These are phyloP conservation scores for Leonotis leonurus DNA, from an alignment of 257 asterid species.

Conservation along the genomic window DNA sequence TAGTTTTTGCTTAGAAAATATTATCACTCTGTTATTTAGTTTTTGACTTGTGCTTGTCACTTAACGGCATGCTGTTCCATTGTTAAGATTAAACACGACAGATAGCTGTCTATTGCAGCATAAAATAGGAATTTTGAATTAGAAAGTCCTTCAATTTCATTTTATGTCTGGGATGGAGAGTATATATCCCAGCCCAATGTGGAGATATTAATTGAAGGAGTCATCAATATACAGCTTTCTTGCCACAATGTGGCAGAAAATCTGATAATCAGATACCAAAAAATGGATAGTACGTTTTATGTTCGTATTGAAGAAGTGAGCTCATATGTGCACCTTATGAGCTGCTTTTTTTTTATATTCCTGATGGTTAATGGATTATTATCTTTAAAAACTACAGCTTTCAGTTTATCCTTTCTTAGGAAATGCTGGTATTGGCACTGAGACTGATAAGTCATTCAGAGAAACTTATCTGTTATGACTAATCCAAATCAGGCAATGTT, in stretches of 20 bases:
- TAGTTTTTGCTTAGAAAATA: constrained; percentile 2
- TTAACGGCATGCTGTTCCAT: neutral
- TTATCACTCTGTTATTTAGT: neutral
- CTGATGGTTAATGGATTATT: neutral
- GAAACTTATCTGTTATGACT: neutral
- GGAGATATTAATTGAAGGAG: neutral
- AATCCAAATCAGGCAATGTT: neutral
- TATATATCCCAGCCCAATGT: neutral
- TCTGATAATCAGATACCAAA: constrained; percentile 9
- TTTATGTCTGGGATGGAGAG: constrained; percentile 14
- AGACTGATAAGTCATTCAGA: neutral
- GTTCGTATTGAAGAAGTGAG: constrained; percentile 10
- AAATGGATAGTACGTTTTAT: neutral
- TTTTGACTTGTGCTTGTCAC: neutral
- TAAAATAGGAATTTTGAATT: constrained; percentile 9
- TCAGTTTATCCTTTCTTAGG: neutral
- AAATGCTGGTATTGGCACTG: neutral
- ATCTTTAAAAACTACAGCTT: neutral
- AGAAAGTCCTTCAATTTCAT: constrained; percentile 9
- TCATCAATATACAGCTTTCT: neutral
- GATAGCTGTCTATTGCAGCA: neutral
- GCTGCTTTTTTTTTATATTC: constrained; percentile 3
- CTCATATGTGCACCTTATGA: neutral
- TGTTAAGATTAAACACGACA: neutral
- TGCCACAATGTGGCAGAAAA: constrained; percentile 3